These are phyloP conservation scores for Candida parachauliodes DNA, from an alignment of 805 yeast genomes.

Conservation along the genomic window DNA sequence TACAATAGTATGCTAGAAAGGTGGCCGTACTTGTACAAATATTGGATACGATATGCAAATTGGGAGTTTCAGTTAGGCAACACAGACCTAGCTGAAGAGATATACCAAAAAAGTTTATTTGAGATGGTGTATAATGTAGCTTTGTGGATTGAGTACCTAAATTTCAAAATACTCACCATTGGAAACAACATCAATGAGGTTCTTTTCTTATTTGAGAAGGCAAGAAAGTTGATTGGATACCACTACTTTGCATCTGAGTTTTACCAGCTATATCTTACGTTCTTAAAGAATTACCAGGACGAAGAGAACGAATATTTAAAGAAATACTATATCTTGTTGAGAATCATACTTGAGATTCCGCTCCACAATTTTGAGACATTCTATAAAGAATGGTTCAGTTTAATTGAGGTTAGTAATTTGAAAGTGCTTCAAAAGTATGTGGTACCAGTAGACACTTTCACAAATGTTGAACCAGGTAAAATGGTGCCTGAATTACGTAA, in stretches of 20 bases:
- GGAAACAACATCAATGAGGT: slow-evolving; percentile 27
- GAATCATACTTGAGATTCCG: slow-evolving; percentile 54
- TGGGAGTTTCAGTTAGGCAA: slow-evolving; percentile 45
- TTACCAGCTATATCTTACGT: slow-evolving; percentile 47
- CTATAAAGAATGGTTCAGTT: slow-evolving; percentile 32
- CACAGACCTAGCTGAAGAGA: slow-evolving; percentile 29
- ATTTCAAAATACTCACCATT: slow-evolving; percentile 34
- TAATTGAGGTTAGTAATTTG: slow-evolving; percentile 7
- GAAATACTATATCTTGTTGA: slow-evolving; percentile 40
- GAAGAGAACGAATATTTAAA: slow-evolving; percentile 22
- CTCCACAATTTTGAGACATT: slow-evolving; percentile 49
- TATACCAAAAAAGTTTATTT: slow-evolving; percentile 39
- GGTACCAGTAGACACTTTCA: slow-evolving; percentile 13
- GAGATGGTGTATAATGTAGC: slow-evolving; percentile 42
- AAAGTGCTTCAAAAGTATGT: slow-evolving; percentile 11
- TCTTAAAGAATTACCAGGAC: slow-evolving; percentile 32
- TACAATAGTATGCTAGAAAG: slow-evolving; percentile 42
- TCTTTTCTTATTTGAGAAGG: slow-evolving; percentile 39
- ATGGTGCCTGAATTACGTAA: slow-evolving; percentile 41
- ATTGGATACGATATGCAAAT: slow-evolving; percentile 56
- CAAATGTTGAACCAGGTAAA: slow-evolving; percentile 16
- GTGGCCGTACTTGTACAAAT: slow-evolving; percentile 50
- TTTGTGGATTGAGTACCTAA: slow-evolving; percentile 49
- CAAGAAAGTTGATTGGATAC: slow-evolving; percentile 47
- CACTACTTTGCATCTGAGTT: slow-evolving; percentile 51